A percentile compares a stretch with the other conserved stretches of the same genome.
These are phyloP conservation scores for Colletotrichum tabaci DNA, from an alignment of 2,329 filamentous ascomycete genomes.

Conservation along the genomic window DNA sequence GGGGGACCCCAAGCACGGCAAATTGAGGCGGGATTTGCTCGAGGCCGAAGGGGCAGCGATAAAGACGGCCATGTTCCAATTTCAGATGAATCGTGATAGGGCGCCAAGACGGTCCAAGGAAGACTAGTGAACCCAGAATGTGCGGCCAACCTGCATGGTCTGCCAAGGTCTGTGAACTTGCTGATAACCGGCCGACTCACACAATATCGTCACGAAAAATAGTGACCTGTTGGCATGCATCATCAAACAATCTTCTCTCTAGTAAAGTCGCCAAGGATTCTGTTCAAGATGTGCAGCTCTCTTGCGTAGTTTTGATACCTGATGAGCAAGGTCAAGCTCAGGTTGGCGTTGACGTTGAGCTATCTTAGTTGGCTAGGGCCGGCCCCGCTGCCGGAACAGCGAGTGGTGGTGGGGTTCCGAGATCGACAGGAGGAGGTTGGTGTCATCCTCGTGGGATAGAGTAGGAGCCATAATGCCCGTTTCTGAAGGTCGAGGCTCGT, in stretches of 20 bases:
- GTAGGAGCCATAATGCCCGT: background rate
- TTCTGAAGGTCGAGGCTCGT: background rate
- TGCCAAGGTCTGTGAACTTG: background rate
- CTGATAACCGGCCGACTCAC: background rate
- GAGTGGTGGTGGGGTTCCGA: slow-evolving; percentile 25
- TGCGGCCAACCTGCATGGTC: too few species aligned
- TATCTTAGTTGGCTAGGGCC: background rate
- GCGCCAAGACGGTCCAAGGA: too few species aligned
- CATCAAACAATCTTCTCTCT: background rate
- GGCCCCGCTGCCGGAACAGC: slow-evolving; percentile 16
- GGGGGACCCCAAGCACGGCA: slow-evolving; percentile 14
- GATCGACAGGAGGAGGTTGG: background rate
- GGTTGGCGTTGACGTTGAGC: background rate
- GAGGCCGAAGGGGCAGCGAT: background rate
- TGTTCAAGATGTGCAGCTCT: background rate
- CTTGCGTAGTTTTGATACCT: background rate
- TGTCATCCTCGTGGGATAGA: background rate
- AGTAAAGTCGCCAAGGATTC: background rate
- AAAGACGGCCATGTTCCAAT: background rate
- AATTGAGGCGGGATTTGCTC: slow-evolving; percentile 10
- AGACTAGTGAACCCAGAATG: too few species aligned
- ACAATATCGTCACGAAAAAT: background rate
- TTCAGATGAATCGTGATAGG: background rate
- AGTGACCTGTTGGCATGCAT: background rate
- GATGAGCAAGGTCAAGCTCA: background rate